These are phyloP conservation scores for Babesia divergens DNA, from an alignment of 169 alveolate genomes.

Conservation along the genomic window DNA sequence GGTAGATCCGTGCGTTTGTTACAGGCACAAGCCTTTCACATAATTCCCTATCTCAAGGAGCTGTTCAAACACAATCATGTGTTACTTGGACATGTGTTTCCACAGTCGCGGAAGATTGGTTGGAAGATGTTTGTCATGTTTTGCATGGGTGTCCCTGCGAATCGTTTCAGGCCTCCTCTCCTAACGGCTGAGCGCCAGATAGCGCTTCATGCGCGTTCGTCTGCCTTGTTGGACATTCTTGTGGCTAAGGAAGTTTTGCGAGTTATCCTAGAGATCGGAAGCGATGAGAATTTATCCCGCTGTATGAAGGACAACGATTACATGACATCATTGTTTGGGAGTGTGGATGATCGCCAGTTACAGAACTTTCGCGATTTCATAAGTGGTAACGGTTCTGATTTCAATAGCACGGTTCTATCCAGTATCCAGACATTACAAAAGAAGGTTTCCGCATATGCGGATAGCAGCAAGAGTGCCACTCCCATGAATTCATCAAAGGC, in stretches of 20 bases:
- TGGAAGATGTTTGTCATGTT: constrained; percentile 73
- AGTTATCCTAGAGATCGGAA: constrained; percentile 61
- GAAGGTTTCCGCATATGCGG: constrained; percentile 41
- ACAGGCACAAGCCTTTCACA: constrained; percentile 80
- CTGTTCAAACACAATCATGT: constrained; percentile 70
- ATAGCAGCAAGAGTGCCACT: constrained; percentile 55
- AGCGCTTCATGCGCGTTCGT: constrained; percentile 67
- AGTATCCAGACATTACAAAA: constrained; percentile 61
- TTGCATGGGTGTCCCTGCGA: constrained; percentile 81
- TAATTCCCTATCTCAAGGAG: constrained; percentile 72
- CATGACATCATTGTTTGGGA: constrained; percentile 10
- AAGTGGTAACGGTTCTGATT: constrained; percentile 68
- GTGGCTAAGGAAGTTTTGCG: constrained; percentile 70
- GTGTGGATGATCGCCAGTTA: constrained; percentile 34
- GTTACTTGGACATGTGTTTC: constrained; percentile 72
- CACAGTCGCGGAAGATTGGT: constrained; percentile 70
- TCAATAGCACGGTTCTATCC: constrained; percentile 57
- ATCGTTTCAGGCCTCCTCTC: constrained; percentile 71
- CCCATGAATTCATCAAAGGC: constrained; percentile 14
- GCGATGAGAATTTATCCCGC: constrained; percentile 29
- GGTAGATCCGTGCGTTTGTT: constrained; percentile 72
- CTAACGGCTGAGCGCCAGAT: constrained; percentile 54
- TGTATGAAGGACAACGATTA: constrained; percentile 58
- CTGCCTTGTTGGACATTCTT: constrained; percentile 71
- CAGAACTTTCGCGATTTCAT: constrained; percentile 69